phyloP scores from a whole-genome alignment of 2,329 filamentous ascomycete species.

The Monosporascus sp. region DNA sequence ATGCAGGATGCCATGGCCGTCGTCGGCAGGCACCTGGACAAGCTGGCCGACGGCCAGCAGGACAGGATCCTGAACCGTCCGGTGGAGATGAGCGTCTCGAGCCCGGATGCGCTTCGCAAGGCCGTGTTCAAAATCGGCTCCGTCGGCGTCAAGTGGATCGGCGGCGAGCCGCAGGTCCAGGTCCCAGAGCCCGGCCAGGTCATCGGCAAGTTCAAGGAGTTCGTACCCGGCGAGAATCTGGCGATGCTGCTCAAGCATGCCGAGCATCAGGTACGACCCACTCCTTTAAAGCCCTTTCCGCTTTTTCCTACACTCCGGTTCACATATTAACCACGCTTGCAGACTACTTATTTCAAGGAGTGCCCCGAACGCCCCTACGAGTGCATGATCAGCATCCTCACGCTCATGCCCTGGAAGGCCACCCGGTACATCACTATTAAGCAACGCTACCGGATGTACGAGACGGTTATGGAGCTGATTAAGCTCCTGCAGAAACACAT shows the following conservation, averaged over 20 bases:
- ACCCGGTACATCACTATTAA: slow-evolving; percentile 51
- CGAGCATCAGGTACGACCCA: slow-evolving; percentile 43
- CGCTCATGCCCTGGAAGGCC: slow-evolving; percentile 59
- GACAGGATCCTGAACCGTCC: slow-evolving; percentile 52
- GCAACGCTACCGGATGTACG: slow-evolving; percentile 50
- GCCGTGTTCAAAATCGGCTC: slow-evolving; percentile 55
- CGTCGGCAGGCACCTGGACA: slow-evolving; percentile 41
- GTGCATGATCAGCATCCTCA: slow-evolving; percentile 58
- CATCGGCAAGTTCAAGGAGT: slow-evolving; percentile 53
- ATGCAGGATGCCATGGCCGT: slow-evolving; percentile 48
- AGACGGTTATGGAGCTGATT: slow-evolving; percentile 45
- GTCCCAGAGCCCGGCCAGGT: slow-evolving; percentile 29
- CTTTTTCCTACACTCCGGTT: slow-evolving; percentile 5
- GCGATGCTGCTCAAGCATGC: slow-evolving; percentile 59
- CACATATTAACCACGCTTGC: slow-evolving; percentile 3
- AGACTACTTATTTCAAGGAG: slow-evolving; percentile 56
- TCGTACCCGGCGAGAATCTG: slow-evolving; percentile 58
- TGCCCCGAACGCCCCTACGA: slow-evolving; percentile 62
- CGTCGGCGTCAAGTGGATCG: slow-evolving; percentile 50
- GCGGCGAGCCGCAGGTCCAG: slow-evolving; percentile 31
- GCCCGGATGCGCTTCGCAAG: slow-evolving; percentile 52
- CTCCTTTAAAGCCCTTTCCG: neutral
- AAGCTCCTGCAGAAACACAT: slow-evolving; percentile 39
- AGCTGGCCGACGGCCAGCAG: slow-evolving; percentile 24
- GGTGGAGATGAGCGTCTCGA: slow-evolving; percentile 52